Evolutionary conservation across 352 stramenopile species (phyloP).

Genomic region (Globisporangium acanthophoron): DNA sequence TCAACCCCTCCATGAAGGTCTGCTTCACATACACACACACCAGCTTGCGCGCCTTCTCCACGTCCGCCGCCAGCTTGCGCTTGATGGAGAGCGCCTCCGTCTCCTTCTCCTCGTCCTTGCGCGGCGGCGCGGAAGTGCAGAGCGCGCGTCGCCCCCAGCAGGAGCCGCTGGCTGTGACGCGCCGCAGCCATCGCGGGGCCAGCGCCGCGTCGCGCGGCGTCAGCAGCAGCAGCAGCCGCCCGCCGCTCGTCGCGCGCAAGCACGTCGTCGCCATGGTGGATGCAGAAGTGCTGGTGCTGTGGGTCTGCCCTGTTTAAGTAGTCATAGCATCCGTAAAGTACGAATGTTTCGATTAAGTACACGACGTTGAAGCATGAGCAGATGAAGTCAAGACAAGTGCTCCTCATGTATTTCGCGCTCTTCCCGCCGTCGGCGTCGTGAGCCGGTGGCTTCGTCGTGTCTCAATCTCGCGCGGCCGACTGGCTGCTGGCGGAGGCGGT

Average conservation of each 20-base stretch:
- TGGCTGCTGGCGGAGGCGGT: no score
- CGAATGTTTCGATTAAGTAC: no score
- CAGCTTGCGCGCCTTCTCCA: slow-evolving; percentile 39
- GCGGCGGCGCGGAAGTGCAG: slow-evolving; percentile 5
- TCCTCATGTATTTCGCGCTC: no score
- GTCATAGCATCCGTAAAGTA: no score
- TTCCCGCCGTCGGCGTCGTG: no score
- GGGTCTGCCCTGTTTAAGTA: no score
- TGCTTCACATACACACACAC: slow-evolving; percentile 18
- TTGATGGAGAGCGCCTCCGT: slow-evolving; percentile 30
- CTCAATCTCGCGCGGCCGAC: no score
- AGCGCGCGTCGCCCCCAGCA: slow-evolving; percentile 11
- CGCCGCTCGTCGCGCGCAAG: background rate
- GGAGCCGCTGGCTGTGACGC: slow-evolving; percentile 1
- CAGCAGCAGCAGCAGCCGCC: slow-evolving; percentile 9
- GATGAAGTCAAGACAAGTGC: no score
- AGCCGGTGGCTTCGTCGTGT: no score
- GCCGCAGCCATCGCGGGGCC: background rate
- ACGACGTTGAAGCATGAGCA: no score
- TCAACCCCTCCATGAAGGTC: no score
- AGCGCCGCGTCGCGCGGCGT: background rate
- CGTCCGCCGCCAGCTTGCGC: slow-evolving; percentile 42
- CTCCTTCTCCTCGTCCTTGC: slow-evolving; percentile 13
- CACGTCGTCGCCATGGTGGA: slow-evolving; percentile 3
- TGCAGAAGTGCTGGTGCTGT: background rate